Percentiles rank a stretch among this genome's conserved stretches.
Evolutionary conservation across 1,139 yeast species (phyloP).

Genomic region (Spencermartinsiella ligniputridi): DNA sequence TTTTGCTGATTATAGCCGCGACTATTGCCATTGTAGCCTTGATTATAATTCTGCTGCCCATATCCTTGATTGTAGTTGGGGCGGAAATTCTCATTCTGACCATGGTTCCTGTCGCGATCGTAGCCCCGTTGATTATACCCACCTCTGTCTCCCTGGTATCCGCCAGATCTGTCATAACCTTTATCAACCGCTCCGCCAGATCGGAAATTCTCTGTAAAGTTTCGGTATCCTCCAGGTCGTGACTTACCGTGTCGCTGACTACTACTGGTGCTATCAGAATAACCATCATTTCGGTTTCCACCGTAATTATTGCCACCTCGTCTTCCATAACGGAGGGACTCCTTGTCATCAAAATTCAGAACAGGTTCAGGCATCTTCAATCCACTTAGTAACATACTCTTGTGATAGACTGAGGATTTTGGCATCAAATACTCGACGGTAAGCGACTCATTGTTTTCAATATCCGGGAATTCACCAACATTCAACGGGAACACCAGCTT

Average conservation of each 20-base stretch:
- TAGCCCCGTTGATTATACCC: conserved; percentile 14
- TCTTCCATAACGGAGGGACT: conserved; percentile 41
- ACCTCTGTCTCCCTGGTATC: conserved; percentile 2
- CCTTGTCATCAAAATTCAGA: conserved; percentile 65
- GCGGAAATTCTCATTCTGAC: conserved; percentile 10
- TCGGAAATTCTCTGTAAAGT: conserved; percentile 11
- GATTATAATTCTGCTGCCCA: conserved; percentile 9
- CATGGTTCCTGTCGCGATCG: conserved; percentile 7
- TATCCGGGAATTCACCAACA: conserved; percentile 47
- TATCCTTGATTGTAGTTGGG: conserved; percentile 10
- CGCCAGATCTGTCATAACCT: conserved; percentile 4
- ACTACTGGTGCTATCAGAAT: conserved; percentile 3
- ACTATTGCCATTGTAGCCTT: conserved; percentile 14
- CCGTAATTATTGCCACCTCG: conserved; percentile 15
- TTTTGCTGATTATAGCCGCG: conserved; percentile 2
- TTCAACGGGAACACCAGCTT: conserved; percentile 56
- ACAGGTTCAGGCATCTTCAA: conserved; percentile 59
- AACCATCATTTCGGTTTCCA: background rate
- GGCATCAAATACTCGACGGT: conserved; percentile 60
- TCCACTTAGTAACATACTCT: conserved; percentile 83
- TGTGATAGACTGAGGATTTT: conserved; percentile 34
- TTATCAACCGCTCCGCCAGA: background rate
- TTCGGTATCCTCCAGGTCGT: conserved; percentile 14
- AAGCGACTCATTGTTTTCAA: conserved; percentile 54
- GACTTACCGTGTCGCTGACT: conserved; percentile 4